Conservation (phyloP, 441 rosid genomes). For the Pelargonium citronellum region DNA sequence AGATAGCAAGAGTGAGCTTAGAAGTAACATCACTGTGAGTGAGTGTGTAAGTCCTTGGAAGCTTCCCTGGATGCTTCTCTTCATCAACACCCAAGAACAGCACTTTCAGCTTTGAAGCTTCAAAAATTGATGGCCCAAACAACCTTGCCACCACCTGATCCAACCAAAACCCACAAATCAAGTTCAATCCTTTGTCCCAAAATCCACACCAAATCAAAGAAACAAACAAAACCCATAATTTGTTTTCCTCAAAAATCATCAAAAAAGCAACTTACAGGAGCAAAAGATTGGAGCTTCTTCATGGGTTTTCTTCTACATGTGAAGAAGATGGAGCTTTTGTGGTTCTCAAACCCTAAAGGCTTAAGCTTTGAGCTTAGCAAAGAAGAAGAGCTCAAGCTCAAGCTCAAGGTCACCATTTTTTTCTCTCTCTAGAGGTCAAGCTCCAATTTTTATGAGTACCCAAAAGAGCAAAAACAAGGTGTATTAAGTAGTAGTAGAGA, state of each 20-base stretch:
- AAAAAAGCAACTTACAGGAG: slow-evolving; percentile 43
- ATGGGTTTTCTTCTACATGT: slow-evolving; percentile 34
- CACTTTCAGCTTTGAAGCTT: slow-evolving; percentile 85
- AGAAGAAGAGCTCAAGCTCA: too few species aligned
- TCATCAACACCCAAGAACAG: slow-evolving; percentile 84
- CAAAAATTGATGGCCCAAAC: slow-evolving; percentile 88
- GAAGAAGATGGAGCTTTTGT: slow-evolving; percentile 35
- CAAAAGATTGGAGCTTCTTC: slow-evolving; percentile 38
- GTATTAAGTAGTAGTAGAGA: too few species aligned
- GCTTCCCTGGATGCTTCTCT: slow-evolving; percentile 77
- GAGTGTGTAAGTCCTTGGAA: slow-evolving; percentile 80
- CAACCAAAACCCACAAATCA: slow-evolving; percentile 20
- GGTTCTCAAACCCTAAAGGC: slow-evolving; percentile 27
- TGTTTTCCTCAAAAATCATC: background rate
- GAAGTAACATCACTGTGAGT: slow-evolving; percentile 82
- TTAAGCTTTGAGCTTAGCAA: background rate
- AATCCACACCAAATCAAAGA: background rate
- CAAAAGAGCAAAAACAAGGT: background rate
- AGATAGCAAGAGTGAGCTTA: slow-evolving; percentile 70
- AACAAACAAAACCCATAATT: background rate
- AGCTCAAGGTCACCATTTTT: slow-evolving; percentile 3
- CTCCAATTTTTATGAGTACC: background rate
- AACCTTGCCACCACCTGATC: slow-evolving; percentile 59
- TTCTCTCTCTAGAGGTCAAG: background rate
- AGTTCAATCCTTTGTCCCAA: background rate